Evolutionary conservation across 139 green algal species (phyloP), one percentile per base, ranked within the genome.

Genomic region (Trebouxia sp.): DNA sequence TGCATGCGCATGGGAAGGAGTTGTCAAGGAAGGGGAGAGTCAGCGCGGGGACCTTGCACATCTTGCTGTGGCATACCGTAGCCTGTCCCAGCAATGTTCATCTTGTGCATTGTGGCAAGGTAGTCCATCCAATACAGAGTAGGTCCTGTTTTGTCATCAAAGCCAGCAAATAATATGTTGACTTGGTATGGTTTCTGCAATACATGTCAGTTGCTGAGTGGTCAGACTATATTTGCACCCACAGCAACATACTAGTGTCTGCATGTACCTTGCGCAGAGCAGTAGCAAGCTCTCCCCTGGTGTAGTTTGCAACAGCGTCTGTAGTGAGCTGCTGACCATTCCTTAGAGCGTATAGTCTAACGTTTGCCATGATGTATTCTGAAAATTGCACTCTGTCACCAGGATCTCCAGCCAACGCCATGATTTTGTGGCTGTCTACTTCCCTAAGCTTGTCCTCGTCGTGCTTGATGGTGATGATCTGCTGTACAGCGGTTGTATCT

Each of bases 81-180:
- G 47, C 97, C 97, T 20, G 93, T 97, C n/a, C 94, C 95, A 7
- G 91, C 94, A 32, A 95, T 95, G 90, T 99, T 98, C 87, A 98
- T 92, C 83, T 96, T 96, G 89, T 98, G 96, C 78, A 98, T 86
- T 4, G 97, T 99, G 22, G 94, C 96, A 35, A 99, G 89, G 89
- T 99, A 99, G 89, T 99, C 97, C 67, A 98, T 85, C 94, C 94
- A 99, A 86, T 98, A 99, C 53, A 99, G 85, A 0, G 91, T 89
- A 0, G 97, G 84, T 0, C 96, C 96, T 0, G 84, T 82, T 9
- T 79, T 85, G 75, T 97, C 85, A 78, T 99, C 96, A 79, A 89
- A 99, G 1, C 97, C 97, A 9, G 94, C 97, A 32, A 99, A 80
- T 37, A 99, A 85, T 69, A 99, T 75, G 89, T 99, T 99, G 80